Base-by-base conservation (phyloP, 768 basidiomycete genomes). In the Leccinellum luteum region DNA sequence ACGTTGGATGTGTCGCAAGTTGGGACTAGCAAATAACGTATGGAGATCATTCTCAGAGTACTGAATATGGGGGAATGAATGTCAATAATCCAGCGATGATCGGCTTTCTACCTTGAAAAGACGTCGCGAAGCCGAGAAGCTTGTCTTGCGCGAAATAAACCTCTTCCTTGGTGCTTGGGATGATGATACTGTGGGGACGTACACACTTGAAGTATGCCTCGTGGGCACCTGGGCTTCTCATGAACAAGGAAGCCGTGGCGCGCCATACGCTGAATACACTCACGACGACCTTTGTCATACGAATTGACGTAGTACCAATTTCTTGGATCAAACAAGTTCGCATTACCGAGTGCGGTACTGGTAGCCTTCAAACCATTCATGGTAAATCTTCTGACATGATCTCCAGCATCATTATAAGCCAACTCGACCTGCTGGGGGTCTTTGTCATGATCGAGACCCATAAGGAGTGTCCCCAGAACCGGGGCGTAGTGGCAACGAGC, bases 381-480 rank as follows among this genome's bases (percentile, higher is more conserved):
- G 60, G 94, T 88, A 67, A 96, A 96, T 13, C 75, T 74, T 64
- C 75, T 78, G 1, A 92, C 93, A 60, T 84, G 74, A 6, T 89
- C 92, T 56, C 82, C 79, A 6, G 78, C 75, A 64, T 97, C 94
- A 64, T 95, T 88, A 74, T 98, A 97, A 0, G 95, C 94, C n/a
- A 76, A 69, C 69, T 95, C 91, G 55, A 98, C 88, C 59, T 81
- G 75, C 15, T 74, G 69, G 55, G 79, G 79, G 31, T 81, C 82
- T 61, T 90, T 88, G 67, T 88, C 83, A 55, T 93, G 92, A 71
- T 98, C 96, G 48, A 98, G 74, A 17, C 94, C 95, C 8, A 99
- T 78, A 4, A 98, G 76, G 9, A 98, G 92, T 96, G 69, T 97
- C 95, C 2, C 85, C 86, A 19, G 75, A 79, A 6, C 86, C 82